Evolutionary conservation across 441 rosid species (phyloP).

Genomic region (Melastoma candidum): DNA sequence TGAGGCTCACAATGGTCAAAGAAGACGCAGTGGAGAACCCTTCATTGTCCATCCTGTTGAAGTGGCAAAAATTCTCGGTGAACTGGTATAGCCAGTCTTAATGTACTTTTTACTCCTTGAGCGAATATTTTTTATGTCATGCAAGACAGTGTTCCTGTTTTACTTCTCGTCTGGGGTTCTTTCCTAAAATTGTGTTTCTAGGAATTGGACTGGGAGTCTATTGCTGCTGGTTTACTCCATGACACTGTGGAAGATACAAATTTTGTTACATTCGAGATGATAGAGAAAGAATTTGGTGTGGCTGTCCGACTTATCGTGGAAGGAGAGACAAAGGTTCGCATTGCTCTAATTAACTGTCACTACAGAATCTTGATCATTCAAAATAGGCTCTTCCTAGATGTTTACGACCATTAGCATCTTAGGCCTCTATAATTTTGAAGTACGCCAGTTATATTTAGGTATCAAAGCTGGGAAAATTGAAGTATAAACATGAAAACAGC

Average conservation of each 20-base stretch:
- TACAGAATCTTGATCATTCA: conserved; percentile 10
- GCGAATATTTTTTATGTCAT: conserved; percentile 10
- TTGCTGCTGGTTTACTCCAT: conserved; percentile 94
- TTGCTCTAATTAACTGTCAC: not conserved
- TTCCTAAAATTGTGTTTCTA: conserved; percentile 14
- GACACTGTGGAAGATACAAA: conserved; percentile 98
- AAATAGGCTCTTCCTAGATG: not conserved
- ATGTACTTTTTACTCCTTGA: conserved; percentile 9
- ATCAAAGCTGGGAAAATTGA: conserved; percentile 87
- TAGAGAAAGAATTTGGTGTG: conserved; percentile 88
- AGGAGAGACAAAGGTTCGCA: conserved; percentile 93
- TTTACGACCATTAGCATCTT: not conserved
- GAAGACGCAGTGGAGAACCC: conserved; percentile 88
- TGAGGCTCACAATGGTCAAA: conserved; percentile 91
- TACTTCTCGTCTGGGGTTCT: too few relatives aligned
- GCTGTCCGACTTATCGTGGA: conserved; percentile 86
- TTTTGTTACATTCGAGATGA: conserved; percentile 85
- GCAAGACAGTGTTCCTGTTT: not conserved
- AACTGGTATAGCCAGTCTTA: conserved; percentile 59
- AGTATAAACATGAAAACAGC: conserved; percentile 60
- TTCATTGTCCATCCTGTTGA: conserved; percentile 92
- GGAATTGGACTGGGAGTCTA: conserved; percentile 99
- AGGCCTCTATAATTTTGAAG: conserved; percentile 8
- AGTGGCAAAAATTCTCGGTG: conserved; percentile 89
- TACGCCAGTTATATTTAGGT: conserved; percentile 35